These are phyloP conservation scores for Cryptococcus sp. DNA, from an alignment of 1,284 basidiomycete genomes.

Conservation along the genomic window DNA sequence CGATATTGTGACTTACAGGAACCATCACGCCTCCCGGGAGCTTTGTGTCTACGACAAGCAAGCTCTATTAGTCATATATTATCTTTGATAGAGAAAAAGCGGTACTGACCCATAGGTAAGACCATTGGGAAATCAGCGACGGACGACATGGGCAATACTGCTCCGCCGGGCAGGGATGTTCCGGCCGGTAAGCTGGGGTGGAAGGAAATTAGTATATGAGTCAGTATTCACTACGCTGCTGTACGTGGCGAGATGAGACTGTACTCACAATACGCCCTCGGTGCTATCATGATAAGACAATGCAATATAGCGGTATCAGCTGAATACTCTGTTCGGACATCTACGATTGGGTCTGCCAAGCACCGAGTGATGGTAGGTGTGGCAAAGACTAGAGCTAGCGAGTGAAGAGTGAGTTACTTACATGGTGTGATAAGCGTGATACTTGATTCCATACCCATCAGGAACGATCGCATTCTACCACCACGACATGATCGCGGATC, in stretches of 20 bases:
- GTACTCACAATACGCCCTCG: slow-evolving; percentile 45
- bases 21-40: slow-evolving; percentile 46
- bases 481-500: too few relatives aligned
- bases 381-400: not conserved
- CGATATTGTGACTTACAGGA: slow-evolving; percentile 26
- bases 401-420: slow-evolving; percentile 11
- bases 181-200: slow-evolving; percentile 36
- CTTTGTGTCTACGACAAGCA: slow-evolving; percentile 22
- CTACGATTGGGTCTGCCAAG: too few relatives aligned
- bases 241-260: not conserved
- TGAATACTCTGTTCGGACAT: too few relatives aligned
- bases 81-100: not conserved
- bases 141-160: slow-evolving; percentile 43
- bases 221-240: not conserved
- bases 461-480: slow-evolving; percentile 44
- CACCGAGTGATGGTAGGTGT: not conserved
- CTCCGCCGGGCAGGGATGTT: slow-evolving; percentile 41
- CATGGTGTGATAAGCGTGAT: slow-evolving; percentile 49
- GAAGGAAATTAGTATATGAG: slow-evolving; percentile 6
- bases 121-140: slow-evolving; percentile 46
- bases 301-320: too few relatives aligned
- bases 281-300: slow-evolving; percentile 19
- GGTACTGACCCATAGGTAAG: slow-evolving; percentile 27
- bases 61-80: too few relatives aligned
- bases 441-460: slow-evolving; percentile 47